Evolutionary conservation across 352 stramenopile species (phyloP), one percentile per base, ranked within the genome.

Genomic region (Phytophthora palmivora): DNA sequence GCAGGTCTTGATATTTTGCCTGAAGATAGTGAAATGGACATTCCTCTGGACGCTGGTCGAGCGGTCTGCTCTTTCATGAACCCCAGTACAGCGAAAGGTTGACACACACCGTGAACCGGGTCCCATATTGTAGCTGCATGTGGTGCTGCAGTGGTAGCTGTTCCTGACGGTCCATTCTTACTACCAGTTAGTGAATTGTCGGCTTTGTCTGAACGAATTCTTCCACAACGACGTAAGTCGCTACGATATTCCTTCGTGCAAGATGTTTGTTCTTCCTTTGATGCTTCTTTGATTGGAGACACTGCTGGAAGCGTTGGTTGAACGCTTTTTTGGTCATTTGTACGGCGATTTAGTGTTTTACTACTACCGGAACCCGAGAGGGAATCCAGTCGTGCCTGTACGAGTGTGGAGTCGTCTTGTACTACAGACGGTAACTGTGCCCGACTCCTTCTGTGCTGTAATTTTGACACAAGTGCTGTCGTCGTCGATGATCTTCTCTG

Each of bases 61-160:
- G 42, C 30, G 8, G 49, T 41, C 24, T 55, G 60, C 37, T 87
- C 78, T 18, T 73, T 78, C 65, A 83, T 67, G 34, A 89, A 91
- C 2, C 85, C 85, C 15, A 94, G 51, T 21, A 94, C 56, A 11
- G 79, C 60, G 45, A 92, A 94, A 11, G 85, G 85, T 44, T 91
- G 81, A 8, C 79, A 90, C 9, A 91, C 79, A 11, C 85, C 83
- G 48, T 94, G 85, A 0, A 92, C 67, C 1, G 85, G 85, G 16
- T 79, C 87, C 85, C 85, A 92, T 11, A 94, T 85, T 19, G 67
- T 49, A 9, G 74, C 62, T n/a, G 48, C 54, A 9, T 36, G 60
- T 14, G 49, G 36, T 21, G 33, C 21, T 6, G 16, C 12, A n/a
- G 11, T 16, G 7, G 33, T 55, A 0, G 54, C n/a, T 6, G 53